phyloP scores from a whole-genome alignment of 225 moss, liverwort and hornwort genomes.

The Asterella californica region DNA sequence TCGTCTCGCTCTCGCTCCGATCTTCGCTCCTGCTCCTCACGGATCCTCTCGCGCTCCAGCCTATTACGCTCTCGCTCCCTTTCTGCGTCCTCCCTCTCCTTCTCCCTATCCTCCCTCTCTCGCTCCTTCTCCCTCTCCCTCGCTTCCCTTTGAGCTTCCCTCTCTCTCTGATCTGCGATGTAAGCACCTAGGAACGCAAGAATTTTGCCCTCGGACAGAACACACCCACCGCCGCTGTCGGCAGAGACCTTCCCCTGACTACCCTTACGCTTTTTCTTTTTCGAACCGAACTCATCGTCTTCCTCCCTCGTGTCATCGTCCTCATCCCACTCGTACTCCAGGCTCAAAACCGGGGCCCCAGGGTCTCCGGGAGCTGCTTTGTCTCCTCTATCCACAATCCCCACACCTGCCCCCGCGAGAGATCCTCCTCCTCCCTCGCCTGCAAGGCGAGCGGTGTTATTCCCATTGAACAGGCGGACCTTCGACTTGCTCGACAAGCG shows the following conservation, averaged over 20 bases:
- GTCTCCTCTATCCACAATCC: conserved; percentile 22
- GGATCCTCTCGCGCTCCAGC: conserved; percentile 40
- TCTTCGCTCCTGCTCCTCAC: conserved; percentile 41
- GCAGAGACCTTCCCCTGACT: conserved; percentile 21
- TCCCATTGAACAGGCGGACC: conserved; percentile 12
- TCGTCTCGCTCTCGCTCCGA: conserved; percentile 39
- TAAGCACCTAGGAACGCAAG: conserved; percentile 41
- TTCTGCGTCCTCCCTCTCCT: conserved; percentile 38
- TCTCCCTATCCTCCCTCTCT: conserved; percentile 40
- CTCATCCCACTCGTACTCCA: conserved; percentile 30
- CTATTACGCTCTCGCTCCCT: conserved; percentile 37
- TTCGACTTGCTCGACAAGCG: conserved; percentile 28
- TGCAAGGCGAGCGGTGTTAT: conserved; percentile 20
- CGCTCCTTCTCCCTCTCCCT: conserved; percentile 43
- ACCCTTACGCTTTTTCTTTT: conserved; percentile 36
- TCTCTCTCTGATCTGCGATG: conserved; percentile 47
- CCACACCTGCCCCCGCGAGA: background rate
- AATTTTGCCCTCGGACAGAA: conserved; percentile 33
- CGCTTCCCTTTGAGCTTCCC: conserved; percentile 40
- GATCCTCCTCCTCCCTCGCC: conserved; percentile 24
- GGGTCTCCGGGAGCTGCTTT: conserved; percentile 17
- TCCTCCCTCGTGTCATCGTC: conserved; percentile 27
- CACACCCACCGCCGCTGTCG: conserved; percentile 21
- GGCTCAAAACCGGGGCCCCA: conserved; percentile 23
- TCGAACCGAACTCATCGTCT: conserved; percentile 26